Conservation (phyloP, 345 rosid species). For the Cardamine chenopodiifolia region DNA sequence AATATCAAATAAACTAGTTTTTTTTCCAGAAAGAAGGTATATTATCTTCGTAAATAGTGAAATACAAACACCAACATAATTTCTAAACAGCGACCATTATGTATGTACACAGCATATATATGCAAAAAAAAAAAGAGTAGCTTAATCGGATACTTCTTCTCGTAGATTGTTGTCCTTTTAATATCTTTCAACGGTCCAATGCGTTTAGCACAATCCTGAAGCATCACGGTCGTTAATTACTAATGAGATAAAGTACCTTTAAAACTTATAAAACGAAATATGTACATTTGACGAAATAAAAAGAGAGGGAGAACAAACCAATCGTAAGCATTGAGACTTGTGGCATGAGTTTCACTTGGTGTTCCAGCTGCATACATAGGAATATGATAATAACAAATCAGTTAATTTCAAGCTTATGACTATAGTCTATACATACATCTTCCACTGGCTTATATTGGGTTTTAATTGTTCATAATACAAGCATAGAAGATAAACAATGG, state of each 20-base stretch:
- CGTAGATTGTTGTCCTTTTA: neutral
- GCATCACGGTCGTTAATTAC: neutral
- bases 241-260: neutral
- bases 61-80: neutral
- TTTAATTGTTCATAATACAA: neutral
- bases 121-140: neutral
- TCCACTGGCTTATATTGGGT: neutral
- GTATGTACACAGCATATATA: neutral
- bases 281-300: neutral
- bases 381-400: slow-evolving; percentile 2
- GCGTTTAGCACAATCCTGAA: slow-evolving; percentile 72
- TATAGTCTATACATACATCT: neutral
- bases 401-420: neutral
- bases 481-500: neutral
- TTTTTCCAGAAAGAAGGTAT: neutral
- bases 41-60: neutral
- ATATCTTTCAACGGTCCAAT: slow-evolving; percentile 66
- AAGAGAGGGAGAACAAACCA: slow-evolving; percentile 50
- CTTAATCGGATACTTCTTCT: neutral
- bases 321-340: slow-evolving; percentile 61
- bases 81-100: neutral
- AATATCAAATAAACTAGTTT: neutral
- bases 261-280: neutral
- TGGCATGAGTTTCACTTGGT: slow-evolving; percentile 58
- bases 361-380: slow-evolving; percentile 59